These are phyloP conservation scores for Venturiaceae sp. DNA, from an alignment of 2,329 filamentous ascomycete species.

Conservation along the genomic window DNA sequence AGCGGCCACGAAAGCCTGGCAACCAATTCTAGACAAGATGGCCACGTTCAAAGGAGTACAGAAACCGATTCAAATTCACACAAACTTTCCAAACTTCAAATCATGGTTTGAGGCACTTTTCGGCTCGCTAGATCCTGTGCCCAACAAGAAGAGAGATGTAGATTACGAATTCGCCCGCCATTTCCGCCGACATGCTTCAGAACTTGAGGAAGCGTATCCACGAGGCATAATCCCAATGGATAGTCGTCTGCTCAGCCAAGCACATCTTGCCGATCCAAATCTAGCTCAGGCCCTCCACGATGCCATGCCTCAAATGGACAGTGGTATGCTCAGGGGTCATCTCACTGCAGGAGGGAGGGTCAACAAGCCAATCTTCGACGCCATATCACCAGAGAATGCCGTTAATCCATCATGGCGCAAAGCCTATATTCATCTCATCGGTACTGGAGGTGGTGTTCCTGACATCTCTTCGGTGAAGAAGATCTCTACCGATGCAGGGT, in stretches of 20 bases:
- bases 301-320: not conserved
- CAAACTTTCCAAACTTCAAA: constrained; percentile 7
- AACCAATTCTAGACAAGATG: constrained; percentile 6
- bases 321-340: not conserved
- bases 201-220: not conserved
- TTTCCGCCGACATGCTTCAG: not conserved
- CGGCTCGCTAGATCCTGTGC: not conserved
- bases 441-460: constrained; percentile 13
- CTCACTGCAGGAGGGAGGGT: not conserved
- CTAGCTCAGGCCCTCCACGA: not conserved
- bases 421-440: constrained; percentile 27
- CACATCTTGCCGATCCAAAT: not conserved
- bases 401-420: constrained; percentile 34
- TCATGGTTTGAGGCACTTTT: constrained; percentile 3
- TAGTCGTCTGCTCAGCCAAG: not conserved
- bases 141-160: not conserved
- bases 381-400: constrained; percentile 10
- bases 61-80: not conserved
- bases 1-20: not conserved
- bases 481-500: constrained; percentile 30
- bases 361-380: not conserved
- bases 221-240: not conserved
- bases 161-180: not conserved
- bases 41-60: not conserved
- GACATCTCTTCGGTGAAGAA: constrained; percentile 16